phyloP scores from a whole-genome alignment of 371 early-diverging fungal genomes.

The Catenaria anguillulae region DNA sequence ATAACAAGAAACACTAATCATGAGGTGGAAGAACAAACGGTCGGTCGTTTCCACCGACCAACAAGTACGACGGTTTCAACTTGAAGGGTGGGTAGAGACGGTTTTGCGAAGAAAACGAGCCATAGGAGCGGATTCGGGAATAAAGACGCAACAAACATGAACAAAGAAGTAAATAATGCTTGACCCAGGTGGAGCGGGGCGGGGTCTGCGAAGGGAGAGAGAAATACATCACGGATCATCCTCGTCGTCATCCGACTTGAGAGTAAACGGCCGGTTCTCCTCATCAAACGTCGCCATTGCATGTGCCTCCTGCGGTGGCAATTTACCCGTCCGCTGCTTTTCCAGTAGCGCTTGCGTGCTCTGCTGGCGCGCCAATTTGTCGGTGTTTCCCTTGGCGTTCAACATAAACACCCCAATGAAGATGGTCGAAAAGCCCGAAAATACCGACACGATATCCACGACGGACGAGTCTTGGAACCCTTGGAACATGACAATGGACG shows the following conservation, averaged over 20 bases:
- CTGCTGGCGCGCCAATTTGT: neutral
- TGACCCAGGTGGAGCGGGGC: no score
- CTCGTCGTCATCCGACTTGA: conserved; percentile 1
- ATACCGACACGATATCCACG: conserved; percentile 61
- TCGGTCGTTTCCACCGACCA: no score
- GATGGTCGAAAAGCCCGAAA: conserved; percentile 76
- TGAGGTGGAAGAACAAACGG: no score
- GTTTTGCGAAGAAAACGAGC: no score
- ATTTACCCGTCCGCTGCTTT: neutral
- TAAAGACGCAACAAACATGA: no score
- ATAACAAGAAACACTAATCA: no score
- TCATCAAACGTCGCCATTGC: neutral
- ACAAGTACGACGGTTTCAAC: no score
- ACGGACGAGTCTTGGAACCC: conserved; percentile 61
- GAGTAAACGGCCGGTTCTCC: neutral
- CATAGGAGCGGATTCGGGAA: no score
- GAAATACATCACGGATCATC: neutral
- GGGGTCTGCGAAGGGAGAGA: no score
- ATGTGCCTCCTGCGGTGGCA: neutral
- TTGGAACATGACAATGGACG: conserved; percentile 70
- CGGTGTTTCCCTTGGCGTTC: conserved; percentile 18
- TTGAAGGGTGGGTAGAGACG: no score
- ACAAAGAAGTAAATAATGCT: no score
- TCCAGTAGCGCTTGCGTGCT: neutral
- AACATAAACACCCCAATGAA: conserved; percentile 79